Conservation (phyloP, 78 protist genomes). For the Cavenderia fasciculata region DNA sequence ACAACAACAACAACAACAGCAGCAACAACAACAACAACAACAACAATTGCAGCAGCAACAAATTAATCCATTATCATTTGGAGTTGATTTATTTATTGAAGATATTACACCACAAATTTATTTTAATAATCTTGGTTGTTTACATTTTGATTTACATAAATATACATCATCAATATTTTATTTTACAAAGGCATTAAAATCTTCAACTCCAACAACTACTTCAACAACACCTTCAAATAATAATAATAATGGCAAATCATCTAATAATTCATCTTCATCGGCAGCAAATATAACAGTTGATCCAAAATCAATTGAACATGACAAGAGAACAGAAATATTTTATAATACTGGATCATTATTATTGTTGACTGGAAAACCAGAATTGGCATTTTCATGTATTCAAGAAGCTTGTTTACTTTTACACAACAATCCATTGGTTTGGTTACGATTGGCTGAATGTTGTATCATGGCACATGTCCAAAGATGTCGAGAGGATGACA, state of each 20-base stretch:
- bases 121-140: constrained; percentile 49
- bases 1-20: neutral
- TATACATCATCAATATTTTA: constrained; percentile 32
- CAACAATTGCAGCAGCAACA: neutral
- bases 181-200: constrained; percentile 31
- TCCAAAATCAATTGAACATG: neutral
- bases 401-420: constrained; percentile 56
- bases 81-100: constrained; percentile 46
- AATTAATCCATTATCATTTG: constrained; percentile 52
- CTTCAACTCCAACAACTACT: neutral
- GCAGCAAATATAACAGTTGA: neutral
- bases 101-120: constrained; percentile 55
- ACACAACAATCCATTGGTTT: constrained; percentile 25
- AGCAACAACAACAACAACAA: neutral
- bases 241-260: neutral
- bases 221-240: neutral
- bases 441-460: constrained; percentile 71
- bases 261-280: neutral
- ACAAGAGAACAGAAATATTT: constrained; percentile 25
- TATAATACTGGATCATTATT: constrained; percentile 42
- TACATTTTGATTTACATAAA: constrained; percentile 43
- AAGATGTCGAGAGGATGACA: neutral
- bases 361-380: constrained; percentile 27
- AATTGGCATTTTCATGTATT: constrained; percentile 59
- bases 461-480: constrained; percentile 38